Percentiles rank a stretch among this genome's conserved stretches.
These are phyloP conservation scores for Schizosaccharomyces japonicus DNA, from an alignment of 805 yeast species.

Conservation along the genomic window DNA sequence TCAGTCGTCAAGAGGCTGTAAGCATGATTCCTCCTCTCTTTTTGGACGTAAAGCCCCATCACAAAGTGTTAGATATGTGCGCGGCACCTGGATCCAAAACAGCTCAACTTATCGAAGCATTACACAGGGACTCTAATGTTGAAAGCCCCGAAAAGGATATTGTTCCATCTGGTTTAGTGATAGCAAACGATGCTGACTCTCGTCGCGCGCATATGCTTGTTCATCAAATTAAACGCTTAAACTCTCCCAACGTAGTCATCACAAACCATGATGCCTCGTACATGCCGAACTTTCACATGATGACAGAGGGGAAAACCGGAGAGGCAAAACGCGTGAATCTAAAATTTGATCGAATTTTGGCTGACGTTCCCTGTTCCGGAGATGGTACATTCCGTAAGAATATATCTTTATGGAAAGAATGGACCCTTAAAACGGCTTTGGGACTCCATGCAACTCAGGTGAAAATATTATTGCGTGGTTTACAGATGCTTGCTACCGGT, in stretches of 20 bases:
- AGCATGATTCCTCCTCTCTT: constrained; percentile 96
- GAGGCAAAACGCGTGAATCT: constrained; percentile 22
- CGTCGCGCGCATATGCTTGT: constrained; percentile 93
- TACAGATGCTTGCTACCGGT: constrained; percentile 65
- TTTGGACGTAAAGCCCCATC: constrained; percentile 75
- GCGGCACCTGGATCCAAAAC: constrained; percentile 99
- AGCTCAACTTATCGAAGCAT: constrained; percentile 79
- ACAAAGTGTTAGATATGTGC: constrained; percentile 84
- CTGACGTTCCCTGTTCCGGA: constrained; percentile 98
- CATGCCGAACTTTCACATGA: constrained; percentile 54
- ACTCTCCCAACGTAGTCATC: constrained; percentile 75
- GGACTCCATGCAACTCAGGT: constrained; percentile 78
- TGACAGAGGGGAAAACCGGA: constrained; percentile 7
- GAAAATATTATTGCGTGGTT: constrained; percentile 71
- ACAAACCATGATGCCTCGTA: constrained; percentile 94
- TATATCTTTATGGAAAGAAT: constrained; percentile 85
- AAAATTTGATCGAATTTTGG: constrained; percentile 75
- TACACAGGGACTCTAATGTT: constrained; percentile 25
- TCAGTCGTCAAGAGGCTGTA: constrained; percentile 93
- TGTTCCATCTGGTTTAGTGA: constrained; percentile 59
- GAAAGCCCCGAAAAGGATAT: neutral
- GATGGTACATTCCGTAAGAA: constrained; percentile 98
- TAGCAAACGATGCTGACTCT: constrained; percentile 90
- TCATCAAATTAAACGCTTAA: constrained; percentile 84
- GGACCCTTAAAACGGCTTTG: constrained; percentile 69